phyloP scores from a whole-genome alignment of 108 stramenopile genomes.

The Cyclotella baltica region DNA sequence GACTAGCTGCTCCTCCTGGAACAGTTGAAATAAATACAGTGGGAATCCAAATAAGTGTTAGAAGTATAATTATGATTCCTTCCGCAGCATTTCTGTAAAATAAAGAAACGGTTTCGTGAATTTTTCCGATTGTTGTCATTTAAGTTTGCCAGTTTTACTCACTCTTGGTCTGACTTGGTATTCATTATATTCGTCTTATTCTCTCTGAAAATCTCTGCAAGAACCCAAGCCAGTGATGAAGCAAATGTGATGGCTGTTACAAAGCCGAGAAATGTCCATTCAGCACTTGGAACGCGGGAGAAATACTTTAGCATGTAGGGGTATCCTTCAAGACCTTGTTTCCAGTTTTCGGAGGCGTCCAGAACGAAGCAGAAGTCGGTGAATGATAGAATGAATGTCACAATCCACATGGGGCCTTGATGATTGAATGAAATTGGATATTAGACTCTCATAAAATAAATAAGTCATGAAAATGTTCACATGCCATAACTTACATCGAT shows the following conservation, averaged over 20 bases:
- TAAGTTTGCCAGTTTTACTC: neutral
- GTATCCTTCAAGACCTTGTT: slow-evolving; percentile 8
- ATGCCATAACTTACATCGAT: slow-evolving; percentile 37
- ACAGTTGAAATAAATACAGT: slow-evolving; percentile 67
- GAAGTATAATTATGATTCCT: slow-evolving; percentile 57
- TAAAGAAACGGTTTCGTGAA: neutral
- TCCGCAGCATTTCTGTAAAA: slow-evolving; percentile 38
- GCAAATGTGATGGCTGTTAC: slow-evolving; percentile 51
- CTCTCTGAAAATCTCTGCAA: slow-evolving; percentile 74
- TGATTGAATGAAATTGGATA: neutral
- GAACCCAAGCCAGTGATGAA: slow-evolving; percentile 54
- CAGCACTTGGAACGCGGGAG: slow-evolving; percentile 32
- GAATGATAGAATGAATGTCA: slow-evolving; percentile 58
- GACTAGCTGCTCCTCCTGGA: slow-evolving; percentile 66
- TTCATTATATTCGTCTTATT: slow-evolving; percentile 37
- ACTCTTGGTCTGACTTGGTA: slow-evolving; percentile 54
- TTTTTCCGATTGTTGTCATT: neutral
- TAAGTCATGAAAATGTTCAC: neutral
- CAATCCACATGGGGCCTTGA: slow-evolving; percentile 69
- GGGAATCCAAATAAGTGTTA: slow-evolving; percentile 69
- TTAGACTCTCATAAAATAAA: neutral
- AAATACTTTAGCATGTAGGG: slow-evolving; percentile 26
- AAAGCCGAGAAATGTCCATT: slow-evolving; percentile 62
- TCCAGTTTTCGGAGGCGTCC: slow-evolving; percentile 56
- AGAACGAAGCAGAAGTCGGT: slow-evolving; percentile 65